These are phyloP conservation scores for Mrakia gelida DNA, from an alignment of 768 basidiomycete genomes.

Conservation along the genomic window DNA sequence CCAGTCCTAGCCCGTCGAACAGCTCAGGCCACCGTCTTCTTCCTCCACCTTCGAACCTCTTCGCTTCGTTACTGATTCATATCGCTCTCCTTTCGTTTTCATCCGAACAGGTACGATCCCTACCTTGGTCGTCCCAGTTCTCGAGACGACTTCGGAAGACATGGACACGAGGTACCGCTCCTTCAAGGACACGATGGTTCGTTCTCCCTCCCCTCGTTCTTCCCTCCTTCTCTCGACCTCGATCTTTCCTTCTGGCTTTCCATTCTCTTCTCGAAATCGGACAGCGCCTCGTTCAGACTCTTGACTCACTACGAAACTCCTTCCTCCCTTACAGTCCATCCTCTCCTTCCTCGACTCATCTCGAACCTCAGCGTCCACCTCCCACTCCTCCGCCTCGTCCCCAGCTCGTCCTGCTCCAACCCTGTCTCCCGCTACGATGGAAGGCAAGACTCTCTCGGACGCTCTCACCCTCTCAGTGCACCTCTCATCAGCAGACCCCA, in stretches of 20 bases:
- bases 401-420: constrained; percentile 78
- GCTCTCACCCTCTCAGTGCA: constrained; percentile 58
- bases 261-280: not conserved
- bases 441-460: constrained; percentile 53
- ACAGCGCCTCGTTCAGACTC: no score
- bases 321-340: constrained; percentile 53
- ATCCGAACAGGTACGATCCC: constrained; percentile 63
- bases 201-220: constrained; percentile 28
- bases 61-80: not conserved
- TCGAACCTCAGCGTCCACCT: constrained; percentile 62
- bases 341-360: constrained; percentile 79
- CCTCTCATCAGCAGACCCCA: constrained; percentile 60
- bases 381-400: constrained; percentile 61
- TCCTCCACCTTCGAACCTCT: not conserved
- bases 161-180: constrained; percentile 76
- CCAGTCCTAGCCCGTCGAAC: not conserved
- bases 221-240: constrained; percentile 19
- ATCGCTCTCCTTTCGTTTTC: not conserved
- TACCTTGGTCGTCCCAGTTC: constrained; percentile 75
- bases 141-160: constrained; percentile 64
- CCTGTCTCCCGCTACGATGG: constrained; percentile 74
- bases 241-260: constrained; percentile 15
- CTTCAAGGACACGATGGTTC: constrained; percentile 67
- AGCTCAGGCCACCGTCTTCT: not conserved
- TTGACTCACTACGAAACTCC: no score